These are phyloP conservation scores for Bisporella sp. DNA, from an alignment of 2,329 filamentous ascomycete genomes.

Conservation along the genomic window DNA sequence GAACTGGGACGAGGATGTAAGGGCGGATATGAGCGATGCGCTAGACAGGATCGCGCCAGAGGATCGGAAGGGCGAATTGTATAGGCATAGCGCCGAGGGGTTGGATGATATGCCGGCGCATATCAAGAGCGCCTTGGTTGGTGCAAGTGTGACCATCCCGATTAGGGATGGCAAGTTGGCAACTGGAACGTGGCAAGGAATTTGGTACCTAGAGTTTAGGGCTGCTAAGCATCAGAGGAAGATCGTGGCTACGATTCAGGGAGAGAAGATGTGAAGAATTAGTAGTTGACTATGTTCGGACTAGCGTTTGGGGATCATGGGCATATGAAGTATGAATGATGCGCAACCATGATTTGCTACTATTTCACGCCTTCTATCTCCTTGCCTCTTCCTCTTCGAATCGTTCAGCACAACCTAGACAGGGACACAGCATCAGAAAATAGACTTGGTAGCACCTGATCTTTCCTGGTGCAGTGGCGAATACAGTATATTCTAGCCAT, in stretches of 20 bases:
- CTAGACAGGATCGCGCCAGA: conserved; percentile 85
- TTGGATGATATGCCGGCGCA: conserved; percentile 94
- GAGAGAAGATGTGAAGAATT: conserved; percentile 49
- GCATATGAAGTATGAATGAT: no score
- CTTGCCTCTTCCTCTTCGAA: no score
- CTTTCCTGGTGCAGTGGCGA: no score
- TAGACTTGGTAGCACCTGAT: no score
- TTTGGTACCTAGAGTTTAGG: conserved; percentile 93
- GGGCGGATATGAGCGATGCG: conserved; percentile 82
- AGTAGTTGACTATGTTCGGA: no score
- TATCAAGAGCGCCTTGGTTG: conserved; percentile 84
- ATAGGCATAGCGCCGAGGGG: conserved; percentile 83
- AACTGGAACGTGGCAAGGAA: conserved; percentile 73
- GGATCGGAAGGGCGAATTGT: conserved; percentile 68
- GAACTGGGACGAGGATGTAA: conserved; percentile 82
- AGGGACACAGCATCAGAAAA: no score
- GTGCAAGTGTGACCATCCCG: conserved; percentile 83
- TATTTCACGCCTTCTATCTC: no score
- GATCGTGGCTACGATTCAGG: conserved; percentile 90
- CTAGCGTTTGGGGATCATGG: no score
- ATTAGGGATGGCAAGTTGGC: conserved; percentile 77
- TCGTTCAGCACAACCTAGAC: no score
- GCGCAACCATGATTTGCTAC: no score
- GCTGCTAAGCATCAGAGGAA: conserved; percentile 67
- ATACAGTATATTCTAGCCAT: no score